Evolutionary conservation across 306 rosid species (phyloP).

Genomic region (Crotalaria pallida): DNA sequence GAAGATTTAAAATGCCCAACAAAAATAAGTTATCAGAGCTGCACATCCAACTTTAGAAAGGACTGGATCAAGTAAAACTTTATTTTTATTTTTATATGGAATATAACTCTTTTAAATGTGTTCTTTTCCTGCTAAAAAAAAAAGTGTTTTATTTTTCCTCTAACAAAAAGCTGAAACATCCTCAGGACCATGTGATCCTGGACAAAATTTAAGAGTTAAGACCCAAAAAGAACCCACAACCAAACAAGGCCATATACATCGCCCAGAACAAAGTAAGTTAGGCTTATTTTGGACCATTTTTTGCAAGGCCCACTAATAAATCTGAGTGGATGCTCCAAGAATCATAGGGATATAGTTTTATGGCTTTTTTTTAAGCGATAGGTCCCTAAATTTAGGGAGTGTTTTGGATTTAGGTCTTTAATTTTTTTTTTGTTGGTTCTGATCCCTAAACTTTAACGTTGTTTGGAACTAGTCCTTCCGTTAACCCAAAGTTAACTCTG

Average conservation of each 20-base stretch:
- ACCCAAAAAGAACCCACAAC: not conserved
- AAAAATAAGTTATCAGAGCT: not conserved
- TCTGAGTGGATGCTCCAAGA: too few species aligned
- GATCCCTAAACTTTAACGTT: too few species aligned
- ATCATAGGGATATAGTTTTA: too few species aligned
- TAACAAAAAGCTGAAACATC: too few species aligned
- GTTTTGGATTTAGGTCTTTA: too few species aligned
- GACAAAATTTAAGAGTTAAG: not conserved
- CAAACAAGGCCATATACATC: not conserved
- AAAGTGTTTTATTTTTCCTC: not conserved
- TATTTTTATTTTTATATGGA: not conserved
- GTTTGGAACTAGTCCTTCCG: too few species aligned
- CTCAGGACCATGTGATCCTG: not conserved
- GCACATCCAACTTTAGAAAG: not conserved
- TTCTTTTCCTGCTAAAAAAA: not conserved
- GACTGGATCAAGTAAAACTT: not conserved
- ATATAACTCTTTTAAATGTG: not conserved
- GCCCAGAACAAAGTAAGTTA: not conserved
- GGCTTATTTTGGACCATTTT: not conserved
- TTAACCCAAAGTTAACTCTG: too few species aligned
- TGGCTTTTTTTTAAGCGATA: too few species aligned
- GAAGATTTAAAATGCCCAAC: not conserved
- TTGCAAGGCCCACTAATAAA: not conserved
- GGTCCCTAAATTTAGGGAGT: too few species aligned
- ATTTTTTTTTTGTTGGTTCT: too few species aligned